Conservation (phyloP, 441 rosid genomes). For the Arabidopsis lyrata region DNA sequence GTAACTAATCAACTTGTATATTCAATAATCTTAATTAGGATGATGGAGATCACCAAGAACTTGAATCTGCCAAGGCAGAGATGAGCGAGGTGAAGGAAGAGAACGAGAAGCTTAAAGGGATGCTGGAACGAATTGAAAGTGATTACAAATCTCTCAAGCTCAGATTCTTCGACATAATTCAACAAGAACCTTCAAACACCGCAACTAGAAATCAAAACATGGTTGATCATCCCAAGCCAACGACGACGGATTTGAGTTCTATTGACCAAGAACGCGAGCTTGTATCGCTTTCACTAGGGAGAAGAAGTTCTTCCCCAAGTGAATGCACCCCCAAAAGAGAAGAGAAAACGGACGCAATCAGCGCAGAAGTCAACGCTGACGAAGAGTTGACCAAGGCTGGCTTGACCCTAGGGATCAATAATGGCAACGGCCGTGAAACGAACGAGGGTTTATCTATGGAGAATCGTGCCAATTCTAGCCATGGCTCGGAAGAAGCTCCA, state of each 20-base stretch:
- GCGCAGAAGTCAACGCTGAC: constrained; percentile 34
- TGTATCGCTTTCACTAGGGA: constrained; percentile 88
- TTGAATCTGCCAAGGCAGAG: constrained; percentile 73
- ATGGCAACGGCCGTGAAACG: constrained; percentile 42
- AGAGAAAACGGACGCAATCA: constrained; percentile 45
- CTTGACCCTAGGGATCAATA: constrained; percentile 65
- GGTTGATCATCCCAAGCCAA: constrained; percentile 32
- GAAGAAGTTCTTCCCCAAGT: constrained; percentile 57
- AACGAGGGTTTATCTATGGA: constrained; percentile 43
- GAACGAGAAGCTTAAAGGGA: constrained; percentile 70
- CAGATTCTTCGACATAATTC: constrained; percentile 60
- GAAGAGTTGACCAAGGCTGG: constrained; percentile 58
- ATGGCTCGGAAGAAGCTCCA: constrained; percentile 52
- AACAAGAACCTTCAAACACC: constrained; percentile 49
- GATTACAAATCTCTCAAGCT: constrained; percentile 76
- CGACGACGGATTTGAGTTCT: constrained; percentile 37
- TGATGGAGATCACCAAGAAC: constrained; percentile 54
- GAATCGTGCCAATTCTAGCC: constrained; percentile 44
- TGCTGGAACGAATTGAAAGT: constrained; percentile 63
- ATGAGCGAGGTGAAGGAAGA: constrained; percentile 82
- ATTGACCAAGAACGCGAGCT: constrained; percentile 61
- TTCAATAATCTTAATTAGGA: constrained; percentile 29
- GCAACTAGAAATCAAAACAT: constrained; percentile 33
- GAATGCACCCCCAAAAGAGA: constrained; percentile 48
- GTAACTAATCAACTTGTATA: not conserved